These are phyloP conservation scores for Arabis hirsuta DNA, from an alignment of 345 rosid species.

Conservation along the genomic window DNA sequence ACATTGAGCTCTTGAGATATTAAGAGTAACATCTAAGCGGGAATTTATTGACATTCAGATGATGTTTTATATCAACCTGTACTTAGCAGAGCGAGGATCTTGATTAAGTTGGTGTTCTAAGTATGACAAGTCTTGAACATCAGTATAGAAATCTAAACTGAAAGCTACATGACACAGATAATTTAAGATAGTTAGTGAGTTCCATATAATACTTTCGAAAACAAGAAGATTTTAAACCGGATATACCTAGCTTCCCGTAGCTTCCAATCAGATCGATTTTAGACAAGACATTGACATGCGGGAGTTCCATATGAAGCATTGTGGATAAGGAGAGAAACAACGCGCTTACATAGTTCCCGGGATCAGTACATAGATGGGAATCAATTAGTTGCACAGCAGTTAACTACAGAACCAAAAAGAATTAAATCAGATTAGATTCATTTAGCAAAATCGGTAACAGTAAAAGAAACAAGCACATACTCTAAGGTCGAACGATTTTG, in stretches of 20 bases:
- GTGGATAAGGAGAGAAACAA: slow-evolving; percentile 83
- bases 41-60: background rate
- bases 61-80: slow-evolving; percentile 55
- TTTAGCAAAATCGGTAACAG: background rate
- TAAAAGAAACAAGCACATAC: slow-evolving; percentile 51
- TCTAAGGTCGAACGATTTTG: slow-evolving; percentile 76
- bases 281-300: slow-evolving; percentile 85
- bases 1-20: slow-evolving; percentile 12
- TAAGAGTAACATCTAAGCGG: background rate
- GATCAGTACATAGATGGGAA: slow-evolving; percentile 85
- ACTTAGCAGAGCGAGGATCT: slow-evolving; percentile 88
- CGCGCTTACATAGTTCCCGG: slow-evolving; percentile 83
- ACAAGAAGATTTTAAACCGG: background rate
- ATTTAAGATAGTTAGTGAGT: slow-evolving; percentile 8
- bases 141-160: slow-evolving; percentile 83
- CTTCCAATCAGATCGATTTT: slow-evolving; percentile 89
- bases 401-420: slow-evolving; percentile 59
- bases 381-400: slow-evolving; percentile 87
- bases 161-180: slow-evolving; percentile 63
- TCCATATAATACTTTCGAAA: background rate
- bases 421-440: background rate
- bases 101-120: slow-evolving; percentile 64
- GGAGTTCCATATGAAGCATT: slow-evolving; percentile 95
- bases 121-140: slow-evolving; percentile 87
- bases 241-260: slow-evolving; percentile 85